Percentiles rank a stretch among this genome's conserved stretches.
Conservation (phyloP, 1,139 yeast species). For the Taiozyma onychis region DNA sequence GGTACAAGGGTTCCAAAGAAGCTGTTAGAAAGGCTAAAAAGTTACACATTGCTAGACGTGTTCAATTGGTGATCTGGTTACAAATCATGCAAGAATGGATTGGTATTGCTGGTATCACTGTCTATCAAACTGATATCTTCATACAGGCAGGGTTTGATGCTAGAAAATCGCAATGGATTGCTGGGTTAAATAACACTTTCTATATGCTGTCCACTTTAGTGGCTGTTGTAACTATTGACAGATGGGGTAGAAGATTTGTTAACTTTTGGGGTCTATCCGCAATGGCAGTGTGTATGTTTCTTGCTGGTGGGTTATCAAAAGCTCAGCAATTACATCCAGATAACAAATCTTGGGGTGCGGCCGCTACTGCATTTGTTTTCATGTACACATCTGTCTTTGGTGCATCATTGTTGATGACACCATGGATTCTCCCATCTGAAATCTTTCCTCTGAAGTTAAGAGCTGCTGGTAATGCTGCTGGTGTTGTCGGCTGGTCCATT, state of each 20-base stretch:
- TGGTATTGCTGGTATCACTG: conserved; percentile 2
- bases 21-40: neutral
- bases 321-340: conserved; percentile 1
- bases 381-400: conserved; percentile 1
- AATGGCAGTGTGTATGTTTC: conserved; percentile 1
- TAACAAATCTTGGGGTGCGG: conserved; percentile 1
- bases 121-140: conserved; percentile 1
- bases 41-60: conserved; percentile 1
- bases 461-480: conserved; percentile 3
- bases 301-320: conserved; percentile 1
- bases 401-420: conserved; percentile 1
- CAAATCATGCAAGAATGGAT: conserved; percentile 3
- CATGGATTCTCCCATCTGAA: conserved; percentile 2
- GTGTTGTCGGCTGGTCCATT: conserved; percentile 2
- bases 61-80: conserved; percentile 1
- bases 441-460: conserved; percentile 2
- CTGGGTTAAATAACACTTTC: neutral
- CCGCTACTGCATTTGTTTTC: conserved; percentile 1
- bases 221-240: conserved; percentile 1
- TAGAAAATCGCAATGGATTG: conserved; percentile 1
- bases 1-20: conserved; percentile 1
- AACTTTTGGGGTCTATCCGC: neutral
- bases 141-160: conserved; percentile 1
- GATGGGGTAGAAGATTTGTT: conserved; percentile 1
- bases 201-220: neutral